Evolutionary conservation across 352 stramenopile species (phyloP).

Genomic region (Globisporangium cylindrosporum): DNA sequence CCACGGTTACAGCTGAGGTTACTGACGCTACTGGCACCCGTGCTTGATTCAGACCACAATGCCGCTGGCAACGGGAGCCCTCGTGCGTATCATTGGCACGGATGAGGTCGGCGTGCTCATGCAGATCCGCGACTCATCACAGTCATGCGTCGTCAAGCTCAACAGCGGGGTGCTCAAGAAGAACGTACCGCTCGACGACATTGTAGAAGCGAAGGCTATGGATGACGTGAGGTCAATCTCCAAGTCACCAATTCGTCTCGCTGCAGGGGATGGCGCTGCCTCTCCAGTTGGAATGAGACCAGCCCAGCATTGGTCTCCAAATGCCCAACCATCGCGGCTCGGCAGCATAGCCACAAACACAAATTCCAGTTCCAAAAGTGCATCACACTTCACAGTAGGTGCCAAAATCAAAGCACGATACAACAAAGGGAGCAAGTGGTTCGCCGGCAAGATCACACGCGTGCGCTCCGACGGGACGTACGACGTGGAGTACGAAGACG

Average conservation of each 20-base stretch:
- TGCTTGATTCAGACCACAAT: conserved; percentile 12
- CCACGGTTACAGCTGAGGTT: too few relatives aligned
- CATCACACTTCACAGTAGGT: conserved; percentile 13
- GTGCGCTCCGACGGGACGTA: conserved; percentile 61
- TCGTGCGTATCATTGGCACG: conserved; percentile 51
- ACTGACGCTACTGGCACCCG: background rate
- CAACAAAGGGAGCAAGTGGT: conserved; percentile 49
- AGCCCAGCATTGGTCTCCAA: conserved; percentile 6
- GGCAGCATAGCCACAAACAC: background rate
- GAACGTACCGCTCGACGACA: conserved; percentile 61
- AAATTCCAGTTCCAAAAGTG: background rate
- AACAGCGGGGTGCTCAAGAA: conserved; percentile 61
- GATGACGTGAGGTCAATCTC: conserved; percentile 29
- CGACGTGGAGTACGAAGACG: conserved; percentile 66
- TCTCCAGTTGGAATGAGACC: background rate
- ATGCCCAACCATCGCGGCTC: conserved; percentile 8
- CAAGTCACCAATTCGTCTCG: conserved; percentile 49
- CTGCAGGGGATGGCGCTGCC: conserved; percentile 1
- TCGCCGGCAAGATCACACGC: conserved; percentile 53
- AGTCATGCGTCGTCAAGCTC: conserved; percentile 73
- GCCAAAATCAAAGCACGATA: conserved; percentile 34
- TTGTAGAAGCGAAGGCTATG: conserved; percentile 45
- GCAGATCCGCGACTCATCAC: conserved; percentile 52
- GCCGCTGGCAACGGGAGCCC: conserved; percentile 53
- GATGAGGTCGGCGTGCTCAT: conserved; percentile 58